Base-by-base conservation (phyloP, 345 rosid species). In the Gossypium herbaceum region DNA sequence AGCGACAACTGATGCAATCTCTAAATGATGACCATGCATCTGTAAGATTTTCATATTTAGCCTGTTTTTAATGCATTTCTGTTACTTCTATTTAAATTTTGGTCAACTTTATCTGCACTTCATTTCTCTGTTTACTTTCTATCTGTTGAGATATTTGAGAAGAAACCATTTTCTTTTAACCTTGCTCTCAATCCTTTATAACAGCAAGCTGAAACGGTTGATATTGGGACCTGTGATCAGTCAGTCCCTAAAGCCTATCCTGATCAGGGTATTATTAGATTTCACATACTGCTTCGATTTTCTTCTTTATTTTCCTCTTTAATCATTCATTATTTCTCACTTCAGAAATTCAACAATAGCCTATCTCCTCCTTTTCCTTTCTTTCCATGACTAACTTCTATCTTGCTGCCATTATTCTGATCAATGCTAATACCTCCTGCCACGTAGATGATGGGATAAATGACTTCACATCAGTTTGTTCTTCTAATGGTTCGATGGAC, bases 1-100 rank as follows among this genome's bases (percentile, higher is more conserved):
- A 92, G 91, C 85, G 95, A 78, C 98, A 94, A 59, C 78, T 94
- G 84, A 87, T 92, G 98, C 97, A 85, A 79, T 94, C 98, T 7
- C 77, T 92, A 62, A 92, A 70, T 70, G 98, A 92, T 48, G 98
- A 92, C 52, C 87, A 73, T 76, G 83, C 84, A 80, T 83, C 88
- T 25, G 98, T 94, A 87, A 89, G 92, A 80, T 27, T 59, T 77
- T 58, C 50, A 12, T 58, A 68, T 58, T 56, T 77, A 50, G 45
- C 54, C 41, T 11, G 73, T 43, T 72, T 71, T 55, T 50, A 72
- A 16, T 61, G 29, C 55, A 29, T 71, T 22, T 74, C 20, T 19
- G 19, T 29, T 11, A 55, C 12, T 63, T 34, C 16, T 50, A 25
- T 11, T 17, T 44, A 19, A 48, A 24, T 5, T n/a, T 16, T 43